Percentiles rank a stretch among this genome's conserved stretches.
Conservation (phyloP, 2,329 filamentous ascomycete species). For the Neofusicoccum kwambonambiense region DNA sequence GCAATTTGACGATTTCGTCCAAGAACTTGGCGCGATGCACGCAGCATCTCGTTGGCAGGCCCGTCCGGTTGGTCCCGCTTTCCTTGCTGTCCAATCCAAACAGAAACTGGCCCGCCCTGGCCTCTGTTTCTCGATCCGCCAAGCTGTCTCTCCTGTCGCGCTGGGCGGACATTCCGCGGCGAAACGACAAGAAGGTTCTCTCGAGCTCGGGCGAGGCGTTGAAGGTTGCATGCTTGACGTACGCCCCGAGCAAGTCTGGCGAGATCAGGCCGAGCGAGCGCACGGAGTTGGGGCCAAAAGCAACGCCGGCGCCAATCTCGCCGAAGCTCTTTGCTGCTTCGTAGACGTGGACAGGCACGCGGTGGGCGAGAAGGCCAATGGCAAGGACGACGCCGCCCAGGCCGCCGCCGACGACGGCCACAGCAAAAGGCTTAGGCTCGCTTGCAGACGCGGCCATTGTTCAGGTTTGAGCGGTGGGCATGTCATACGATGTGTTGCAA, state of each 20-base stretch:
- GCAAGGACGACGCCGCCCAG: slow-evolving; percentile 31
- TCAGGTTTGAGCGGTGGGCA: background rate
- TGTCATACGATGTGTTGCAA: background rate
- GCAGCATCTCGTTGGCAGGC: slow-evolving; percentile 22
- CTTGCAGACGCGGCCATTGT: background rate
- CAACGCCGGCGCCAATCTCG: slow-evolving; percentile 32
- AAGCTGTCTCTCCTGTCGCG: background rate
- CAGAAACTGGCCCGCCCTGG: slow-evolving; percentile 25
- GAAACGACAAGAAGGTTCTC: slow-evolving; percentile 22
- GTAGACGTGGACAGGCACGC: slow-evolving; percentile 29
- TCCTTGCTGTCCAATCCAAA: slow-evolving; percentile 22
- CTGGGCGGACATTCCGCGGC: background rate
- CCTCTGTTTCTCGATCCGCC: background rate
- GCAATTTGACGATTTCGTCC: slow-evolving; percentile 25
- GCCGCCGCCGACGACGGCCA: slow-evolving; percentile 32
- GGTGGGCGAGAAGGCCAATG: slow-evolving; percentile 28
- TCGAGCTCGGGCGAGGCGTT: slow-evolving; percentile 21
- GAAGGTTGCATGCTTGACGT: slow-evolving; percentile 29
- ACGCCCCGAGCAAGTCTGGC: slow-evolving; percentile 25
- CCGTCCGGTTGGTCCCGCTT: slow-evolving; percentile 17
- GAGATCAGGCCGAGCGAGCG: slow-evolving; percentile 28
- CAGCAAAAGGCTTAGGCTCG: slow-evolving; percentile 21
- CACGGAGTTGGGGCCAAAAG: slow-evolving; percentile 28
- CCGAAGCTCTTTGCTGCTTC: slow-evolving; percentile 27
- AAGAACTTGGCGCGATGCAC: slow-evolving; percentile 29